A percentile compares a stretch with the other conserved stretches of the same genome.
These are phyloP conservation scores for Daldinia sp. DNA, from an alignment of 2,329 filamentous ascomycete genomes.

Conservation along the genomic window DNA sequence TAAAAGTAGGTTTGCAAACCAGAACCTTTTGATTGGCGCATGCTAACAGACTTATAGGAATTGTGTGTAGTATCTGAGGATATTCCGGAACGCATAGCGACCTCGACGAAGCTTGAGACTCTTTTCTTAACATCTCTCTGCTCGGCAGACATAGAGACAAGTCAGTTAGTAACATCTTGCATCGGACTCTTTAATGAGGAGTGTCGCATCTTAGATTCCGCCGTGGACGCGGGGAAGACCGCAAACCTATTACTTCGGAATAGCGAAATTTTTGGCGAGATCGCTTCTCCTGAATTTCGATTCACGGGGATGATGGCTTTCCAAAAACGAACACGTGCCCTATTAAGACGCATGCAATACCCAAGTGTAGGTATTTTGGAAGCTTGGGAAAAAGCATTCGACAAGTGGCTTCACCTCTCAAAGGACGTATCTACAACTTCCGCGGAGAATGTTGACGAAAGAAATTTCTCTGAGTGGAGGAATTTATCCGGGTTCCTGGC, in stretches of 20 bases:
- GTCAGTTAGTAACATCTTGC: slow-evolving; percentile 69
- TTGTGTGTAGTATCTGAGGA: slow-evolving; percentile 63
- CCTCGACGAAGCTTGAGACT: slow-evolving; percentile 67
- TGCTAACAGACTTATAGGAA: slow-evolving; percentile 52
- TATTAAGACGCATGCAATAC: slow-evolving; percentile 67
- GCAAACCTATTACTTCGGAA: slow-evolving; percentile 66
- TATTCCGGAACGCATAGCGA: slow-evolving; percentile 61
- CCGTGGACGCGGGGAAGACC: slow-evolving; percentile 59
- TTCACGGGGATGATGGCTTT: slow-evolving; percentile 76
- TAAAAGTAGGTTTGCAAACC: slow-evolving; percentile 52
- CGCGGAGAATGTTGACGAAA: slow-evolving; percentile 62
- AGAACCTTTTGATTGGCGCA: background rate
- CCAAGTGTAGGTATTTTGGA: slow-evolving; percentile 72
- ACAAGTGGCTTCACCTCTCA: slow-evolving; percentile 70
- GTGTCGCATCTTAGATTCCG: slow-evolving; percentile 61
- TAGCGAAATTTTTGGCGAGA: slow-evolving; percentile 66
- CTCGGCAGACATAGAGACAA: slow-evolving; percentile 70
- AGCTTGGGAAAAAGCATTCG: slow-evolving; percentile 72
- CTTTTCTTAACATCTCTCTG: slow-evolving; percentile 70
- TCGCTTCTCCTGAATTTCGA: slow-evolving; percentile 69
- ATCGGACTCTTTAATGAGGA: slow-evolving; percentile 71
- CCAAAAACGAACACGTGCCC: slow-evolving; percentile 69
- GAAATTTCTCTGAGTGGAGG: slow-evolving; percentile 68
- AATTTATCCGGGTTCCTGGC: slow-evolving; percentile 75
- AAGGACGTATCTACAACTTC: slow-evolving; percentile 67